Conservation (phyloP, 352 stramenopile species). For the Pythium brassicae region DNA sequence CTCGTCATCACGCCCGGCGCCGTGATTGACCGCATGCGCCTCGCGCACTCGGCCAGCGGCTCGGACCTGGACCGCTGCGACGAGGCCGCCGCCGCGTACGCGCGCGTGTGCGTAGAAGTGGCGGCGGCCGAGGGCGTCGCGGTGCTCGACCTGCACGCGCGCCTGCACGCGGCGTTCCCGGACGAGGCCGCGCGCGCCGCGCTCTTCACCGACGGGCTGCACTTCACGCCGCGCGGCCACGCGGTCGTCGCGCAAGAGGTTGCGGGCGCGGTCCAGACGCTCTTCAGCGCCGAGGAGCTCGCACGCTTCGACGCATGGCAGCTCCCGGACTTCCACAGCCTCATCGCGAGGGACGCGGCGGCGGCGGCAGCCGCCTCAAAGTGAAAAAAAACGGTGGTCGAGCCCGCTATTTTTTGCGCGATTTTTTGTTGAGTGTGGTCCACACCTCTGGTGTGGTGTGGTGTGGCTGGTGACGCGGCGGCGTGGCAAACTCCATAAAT, state of each 20-base stretch:
- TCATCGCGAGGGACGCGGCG: not conserved
- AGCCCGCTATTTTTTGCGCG: no score
- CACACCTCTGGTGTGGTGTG: no score
- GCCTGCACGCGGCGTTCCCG: slow-evolving; percentile 36
- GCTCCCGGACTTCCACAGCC: slow-evolving; percentile 24
- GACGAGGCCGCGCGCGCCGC: slow-evolving; percentile 17
- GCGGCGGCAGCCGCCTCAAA: no score
- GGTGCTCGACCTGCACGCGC: slow-evolving; percentile 40
- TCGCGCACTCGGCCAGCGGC: slow-evolving; percentile 8
- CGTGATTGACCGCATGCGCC: slow-evolving; percentile 36
- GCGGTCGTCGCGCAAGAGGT: slow-evolving; percentile 37
- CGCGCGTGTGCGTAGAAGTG: slow-evolving; percentile 34
- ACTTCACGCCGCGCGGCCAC: slow-evolving; percentile 50
- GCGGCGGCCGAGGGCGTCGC: slow-evolving; percentile 19
- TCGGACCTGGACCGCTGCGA: slow-evolving; percentile 37
- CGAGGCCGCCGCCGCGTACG: slow-evolving; percentile 32
- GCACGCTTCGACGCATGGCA: slow-evolving; percentile 31
- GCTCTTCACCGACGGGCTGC: slow-evolving; percentile 49
- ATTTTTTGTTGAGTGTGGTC: no score
- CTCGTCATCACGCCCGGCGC: slow-evolving; percentile 55
- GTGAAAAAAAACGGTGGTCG: no score
- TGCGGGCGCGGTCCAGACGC: slow-evolving; percentile 20
- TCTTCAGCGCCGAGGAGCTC: slow-evolving; percentile 14
- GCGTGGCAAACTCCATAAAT: no score
- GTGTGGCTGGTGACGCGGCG: no score